Evolutionary conservation across 169 alveolate genomes (phyloP), one percentile per base, ranked within the genome.

Genomic region (Sarcocystis neurona): DNA sequence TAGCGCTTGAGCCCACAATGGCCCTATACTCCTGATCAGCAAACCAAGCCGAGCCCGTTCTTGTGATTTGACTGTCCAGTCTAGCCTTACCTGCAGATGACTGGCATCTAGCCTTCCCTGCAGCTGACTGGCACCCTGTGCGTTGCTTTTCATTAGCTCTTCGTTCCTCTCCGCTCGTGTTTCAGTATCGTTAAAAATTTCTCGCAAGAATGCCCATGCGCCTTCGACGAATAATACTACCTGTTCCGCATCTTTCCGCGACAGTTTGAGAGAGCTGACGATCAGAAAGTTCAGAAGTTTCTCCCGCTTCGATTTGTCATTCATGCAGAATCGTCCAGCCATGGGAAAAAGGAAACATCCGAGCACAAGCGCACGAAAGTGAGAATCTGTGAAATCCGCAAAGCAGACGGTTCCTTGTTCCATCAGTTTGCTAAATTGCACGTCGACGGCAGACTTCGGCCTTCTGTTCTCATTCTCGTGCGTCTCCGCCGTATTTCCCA

Each of bases 251-350:
- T 72, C 82, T 32, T 39, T 32, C 82, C 32, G 15, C 82, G 82
- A 1, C 18, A 72, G 82, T 53, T 72, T 72, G 34, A 72, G 58
- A 1, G 43, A n/a, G 34, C 58, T 15, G 48, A 72, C 82, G n/a
- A 39, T 32, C 56, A 72, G 34, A 56, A 23, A 39, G 34, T 39
- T 10, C 58, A 72, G 50, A 6, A 72, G 82, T 30, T 72, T 18
- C 27, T 72, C 82, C 30, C 58, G 82, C 41, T 72, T 72, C 56
- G 10, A 39, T 53, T 72, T 72, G 12, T 72, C 82, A 18, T 72
- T 72, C 58, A 72, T 8, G 34, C 82, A 72, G 23, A 4, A 12
- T 48, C 56, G 53, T 0, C n/a, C 27, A 2, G 47, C 47, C 39
- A 72, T 48, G 8, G 82, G 82, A 72, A 18, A 72, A 39, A 72